Evolutionary conservation across 768 basidiomycete genomes (phyloP).

Genomic region (Lepiota brunneoincarnata): DNA sequence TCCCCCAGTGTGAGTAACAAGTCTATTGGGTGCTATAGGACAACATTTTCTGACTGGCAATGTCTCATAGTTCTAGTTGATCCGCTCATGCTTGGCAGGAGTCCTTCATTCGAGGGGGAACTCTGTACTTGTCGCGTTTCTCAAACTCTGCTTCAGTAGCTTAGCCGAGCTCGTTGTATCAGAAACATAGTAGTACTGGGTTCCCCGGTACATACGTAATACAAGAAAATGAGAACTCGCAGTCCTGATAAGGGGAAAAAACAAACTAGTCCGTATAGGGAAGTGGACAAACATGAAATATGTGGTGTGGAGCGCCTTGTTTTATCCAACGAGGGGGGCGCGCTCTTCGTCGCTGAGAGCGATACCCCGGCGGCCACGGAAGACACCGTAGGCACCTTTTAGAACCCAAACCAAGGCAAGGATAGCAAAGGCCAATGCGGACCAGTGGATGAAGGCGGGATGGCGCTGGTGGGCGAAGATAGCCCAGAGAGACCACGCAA

Average conservation of each 20-base stretch:
- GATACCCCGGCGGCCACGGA: slow-evolving; percentile 48
- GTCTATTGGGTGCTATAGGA: no score
- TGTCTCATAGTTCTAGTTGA: not conserved
- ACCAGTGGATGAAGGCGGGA: slow-evolving; percentile 86
- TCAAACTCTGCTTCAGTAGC: no score
- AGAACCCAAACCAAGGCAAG: slow-evolving; percentile 81
- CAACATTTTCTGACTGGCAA: not conserved
- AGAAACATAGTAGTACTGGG: no score
- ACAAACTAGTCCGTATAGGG: not conserved
- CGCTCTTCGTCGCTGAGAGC: slow-evolving; percentile 84
- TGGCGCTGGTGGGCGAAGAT: slow-evolving; percentile 77
- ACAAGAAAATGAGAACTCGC: not conserved
- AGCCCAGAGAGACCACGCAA: slow-evolving; percentile 91
- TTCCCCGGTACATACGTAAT: no score
- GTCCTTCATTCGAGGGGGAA: no score
- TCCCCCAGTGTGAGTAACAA: not conserved
- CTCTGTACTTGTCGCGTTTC: no score
- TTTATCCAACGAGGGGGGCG: slow-evolving; percentile 66
- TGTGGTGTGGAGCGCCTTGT: not conserved
- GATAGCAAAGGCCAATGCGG: slow-evolving; percentile 80
- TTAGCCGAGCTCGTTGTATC: no score
- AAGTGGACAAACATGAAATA: not conserved
- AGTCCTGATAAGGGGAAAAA: no score
- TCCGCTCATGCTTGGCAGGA: no score
- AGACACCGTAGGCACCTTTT: slow-evolving; percentile 67